Base-by-base conservation (phyloP, 2,329 filamentous ascomycete genomes). In the Talaromyces atroroseus region DNA sequence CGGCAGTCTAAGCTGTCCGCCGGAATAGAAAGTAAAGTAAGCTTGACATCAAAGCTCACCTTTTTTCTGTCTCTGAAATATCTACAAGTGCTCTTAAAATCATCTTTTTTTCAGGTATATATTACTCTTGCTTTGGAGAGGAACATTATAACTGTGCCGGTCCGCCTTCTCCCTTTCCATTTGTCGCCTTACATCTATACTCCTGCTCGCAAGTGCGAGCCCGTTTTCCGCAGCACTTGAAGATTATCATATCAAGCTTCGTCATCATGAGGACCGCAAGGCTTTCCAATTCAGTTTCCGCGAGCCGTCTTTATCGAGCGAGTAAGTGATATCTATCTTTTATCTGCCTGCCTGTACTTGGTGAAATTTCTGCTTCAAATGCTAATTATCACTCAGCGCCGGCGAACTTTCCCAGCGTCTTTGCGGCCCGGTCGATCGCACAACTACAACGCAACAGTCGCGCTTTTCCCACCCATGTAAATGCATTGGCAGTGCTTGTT, bases 401-500 rank as follows among this genome's bases (percentile, higher is more conserved):
- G 48, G 62, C 64, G 55, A 71, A 66, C 58, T 62, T 68, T 48
- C 60, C 67, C 21, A 66, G 63, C 50, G 66, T 66, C 45, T 57
- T 71, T 54, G 65, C 69, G 49, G 59, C 68, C 29, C 65, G 66
- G 45, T 64, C 68, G 49, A 65, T 68, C 56, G 66, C 66, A 60
- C 68, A 63, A 62, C 62, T 71, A 49, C 66, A 68, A 36, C 62
- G 64, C 24, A 70, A 69, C 60, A 65, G 66, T 46, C 64, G 67
- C 56, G 64, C 64, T 29, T 68, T 82, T 46, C 80, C 79, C 57
- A 74, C 77, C 49, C 76, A 80, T 49, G 61, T 83, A 21, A 78
- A 79, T 32, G 82, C 83, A 10, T 74, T 85, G 50, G 82, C 82
- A 44, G 79, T 85, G 52, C 68, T 84, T 54, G 69, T 85, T 20